Evolutionary conservation across 495 filamentous ascomycete genomes (phyloP).

Genomic region (Penicillium odoratum): DNA sequence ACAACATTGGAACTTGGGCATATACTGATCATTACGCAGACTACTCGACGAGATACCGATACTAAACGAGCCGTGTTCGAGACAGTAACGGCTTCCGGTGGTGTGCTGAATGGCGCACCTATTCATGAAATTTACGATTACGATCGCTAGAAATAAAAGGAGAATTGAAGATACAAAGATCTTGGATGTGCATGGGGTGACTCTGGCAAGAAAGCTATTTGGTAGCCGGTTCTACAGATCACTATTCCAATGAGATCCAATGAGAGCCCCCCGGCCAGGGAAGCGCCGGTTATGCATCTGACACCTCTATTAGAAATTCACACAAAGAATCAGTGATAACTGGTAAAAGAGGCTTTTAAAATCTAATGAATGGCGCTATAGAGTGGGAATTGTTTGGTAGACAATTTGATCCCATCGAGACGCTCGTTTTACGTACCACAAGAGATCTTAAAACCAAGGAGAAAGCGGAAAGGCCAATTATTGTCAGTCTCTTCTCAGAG

Average conservation of each 20-base stretch:
- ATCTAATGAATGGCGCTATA: background rate
- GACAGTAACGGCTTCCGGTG: slow-evolving; percentile 1
- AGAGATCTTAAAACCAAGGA: background rate
- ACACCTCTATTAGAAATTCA: background rate
- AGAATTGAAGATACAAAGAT: background rate
- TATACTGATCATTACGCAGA: slow-evolving; percentile 45
- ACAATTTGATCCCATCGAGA: background rate
- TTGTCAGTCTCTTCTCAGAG: background rate
- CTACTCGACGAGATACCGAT: slow-evolving; percentile 82
- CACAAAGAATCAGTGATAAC: background rate
- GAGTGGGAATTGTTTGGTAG: background rate
- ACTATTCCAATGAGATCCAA: background rate
- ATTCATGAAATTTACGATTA: slow-evolving; percentile 25
- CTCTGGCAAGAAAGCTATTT: background rate
- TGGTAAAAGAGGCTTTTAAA: background rate
- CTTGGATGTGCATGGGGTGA: background rate
- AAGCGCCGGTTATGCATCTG: background rate
- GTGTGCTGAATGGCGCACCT: slow-evolving; percentile 1
- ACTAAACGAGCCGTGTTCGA: slow-evolving; percentile 42
- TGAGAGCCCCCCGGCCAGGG: background rate
- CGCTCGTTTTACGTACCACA: background rate
- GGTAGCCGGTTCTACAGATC: background rate
- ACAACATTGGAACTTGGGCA: background rate
- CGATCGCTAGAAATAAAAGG: slow-evolving; percentile 9
- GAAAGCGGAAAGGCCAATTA: background rate